A percentile compares a stretch with the other conserved stretches of the same genome.
Conservation (phyloP, 1,284 basidiomycete species). For the Cryptococcus hybrid region DNA sequence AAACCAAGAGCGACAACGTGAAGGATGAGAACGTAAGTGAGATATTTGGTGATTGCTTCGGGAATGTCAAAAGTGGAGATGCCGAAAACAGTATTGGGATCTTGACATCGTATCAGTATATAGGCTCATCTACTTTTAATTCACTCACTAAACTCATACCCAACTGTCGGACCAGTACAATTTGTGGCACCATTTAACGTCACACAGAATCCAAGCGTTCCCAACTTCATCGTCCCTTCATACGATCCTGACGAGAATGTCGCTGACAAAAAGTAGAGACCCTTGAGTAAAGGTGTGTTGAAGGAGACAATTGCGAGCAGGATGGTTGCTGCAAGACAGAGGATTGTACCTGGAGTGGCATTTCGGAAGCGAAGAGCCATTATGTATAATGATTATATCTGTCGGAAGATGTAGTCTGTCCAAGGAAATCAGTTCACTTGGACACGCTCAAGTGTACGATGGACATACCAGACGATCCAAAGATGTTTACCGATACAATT, state of each 20-base stretch:
- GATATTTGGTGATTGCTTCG: constrained; percentile 66
- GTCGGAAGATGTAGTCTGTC: background rate
- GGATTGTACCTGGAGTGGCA: constrained; percentile 78
- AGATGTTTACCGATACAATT: no score
- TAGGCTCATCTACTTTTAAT: background rate
- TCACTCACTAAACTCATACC: constrained; percentile 74
- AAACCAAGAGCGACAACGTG: constrained; percentile 76
- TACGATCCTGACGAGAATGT: constrained; percentile 56
- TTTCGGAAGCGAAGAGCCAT: constrained; percentile 65
- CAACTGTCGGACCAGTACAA: constrained; percentile 73
- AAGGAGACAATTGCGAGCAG: constrained; percentile 80
- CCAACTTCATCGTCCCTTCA: constrained; percentile 69
- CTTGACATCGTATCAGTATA: constrained; percentile 49
- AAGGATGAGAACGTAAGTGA: constrained; percentile 84
- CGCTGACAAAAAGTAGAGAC: constrained; percentile 79
- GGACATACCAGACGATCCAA: no score
- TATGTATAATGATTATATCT: constrained; percentile 2
- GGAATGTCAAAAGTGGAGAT: constrained; percentile 69
- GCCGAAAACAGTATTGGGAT: constrained; percentile 74
- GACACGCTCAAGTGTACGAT: no score
- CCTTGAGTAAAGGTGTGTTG: constrained; percentile 79
- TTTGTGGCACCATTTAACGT: constrained; percentile 53
- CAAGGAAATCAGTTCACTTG: no score
- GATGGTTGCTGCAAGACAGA: constrained; percentile 69
- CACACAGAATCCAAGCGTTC: constrained; percentile 80